These are phyloP conservation scores for Heterococcus sp. DNA, from an alignment of 108 stramenopile species.

Conservation along the genomic window DNA sequence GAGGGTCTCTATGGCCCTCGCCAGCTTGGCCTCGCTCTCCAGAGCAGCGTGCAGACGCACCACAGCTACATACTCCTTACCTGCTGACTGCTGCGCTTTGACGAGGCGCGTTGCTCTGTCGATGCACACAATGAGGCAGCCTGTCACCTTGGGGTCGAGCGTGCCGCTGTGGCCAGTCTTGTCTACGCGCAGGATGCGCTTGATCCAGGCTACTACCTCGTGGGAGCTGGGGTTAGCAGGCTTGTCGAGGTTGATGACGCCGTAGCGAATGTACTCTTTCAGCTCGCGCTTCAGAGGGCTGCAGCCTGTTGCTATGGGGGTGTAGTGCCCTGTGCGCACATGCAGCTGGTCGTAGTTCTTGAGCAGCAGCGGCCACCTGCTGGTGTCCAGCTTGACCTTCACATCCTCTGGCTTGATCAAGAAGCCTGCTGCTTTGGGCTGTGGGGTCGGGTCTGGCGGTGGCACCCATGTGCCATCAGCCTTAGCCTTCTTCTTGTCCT, in stretches of 20 bases:
- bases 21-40: slow-evolving; percentile 72
- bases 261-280: slow-evolving; percentile 84
- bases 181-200: slow-evolving; percentile 96
- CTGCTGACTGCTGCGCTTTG: slow-evolving; percentile 97
- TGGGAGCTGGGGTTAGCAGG: slow-evolving; percentile 97
- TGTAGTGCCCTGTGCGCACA: slow-evolving; percentile 97
- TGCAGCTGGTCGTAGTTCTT: slow-evolving; percentile 92
- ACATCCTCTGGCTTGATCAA: slow-evolving; percentile 45
- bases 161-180: slow-evolving; percentile 99
- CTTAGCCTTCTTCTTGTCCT: slow-evolving; percentile 10
- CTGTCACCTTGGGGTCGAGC: slow-evolving; percentile 99
- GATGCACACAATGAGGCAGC: slow-evolving; percentile 99
- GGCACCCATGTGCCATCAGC: background rate
- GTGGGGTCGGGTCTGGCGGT: background rate
- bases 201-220: slow-evolving; percentile 99
- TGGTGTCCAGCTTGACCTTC: slow-evolving; percentile 49
- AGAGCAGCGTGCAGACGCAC: slow-evolving; percentile 87
- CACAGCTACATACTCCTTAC: slow-evolving; percentile 98
- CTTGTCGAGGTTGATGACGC: slow-evolving; percentile 99
- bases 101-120: slow-evolving; percentile 97
- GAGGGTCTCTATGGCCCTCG: slow-evolving; percentile 87
- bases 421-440: slow-evolving; percentile 29
- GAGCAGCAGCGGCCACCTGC: slow-evolving; percentile 91
- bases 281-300: slow-evolving; percentile 88
- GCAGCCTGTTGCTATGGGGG: slow-evolving; percentile 91